These are phyloP conservation scores for Phoma sp. DNA, from an alignment of 2,329 filamentous ascomycete genomes.

Conservation along the genomic window DNA sequence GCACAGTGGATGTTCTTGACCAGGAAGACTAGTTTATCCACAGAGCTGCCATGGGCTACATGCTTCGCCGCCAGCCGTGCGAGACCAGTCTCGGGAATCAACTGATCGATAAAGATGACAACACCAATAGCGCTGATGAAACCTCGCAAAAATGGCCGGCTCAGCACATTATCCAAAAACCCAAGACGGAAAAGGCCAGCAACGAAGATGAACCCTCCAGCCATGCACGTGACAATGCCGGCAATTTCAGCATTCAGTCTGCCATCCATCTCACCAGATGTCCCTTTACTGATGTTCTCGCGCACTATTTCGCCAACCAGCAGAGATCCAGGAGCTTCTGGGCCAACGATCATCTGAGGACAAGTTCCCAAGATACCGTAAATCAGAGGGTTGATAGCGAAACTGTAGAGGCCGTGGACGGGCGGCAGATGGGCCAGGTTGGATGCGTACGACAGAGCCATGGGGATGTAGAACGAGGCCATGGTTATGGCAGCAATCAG, in stretches of 20 bases:
- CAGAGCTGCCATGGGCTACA: slow-evolving; percentile 82
- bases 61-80: slow-evolving; percentile 68
- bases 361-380: slow-evolving; percentile 92
- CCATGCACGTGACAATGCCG: slow-evolving; percentile 85
- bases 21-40: slow-evolving; percentile 85
- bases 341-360: slow-evolving; percentile 91
- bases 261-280: slow-evolving; percentile 69
- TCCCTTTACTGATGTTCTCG: slow-evolving; percentile 72
- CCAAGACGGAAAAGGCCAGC: slow-evolving; percentile 85
- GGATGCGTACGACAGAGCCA: slow-evolving; percentile 90
- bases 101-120: slow-evolving; percentile 93
- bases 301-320: slow-evolving; percentile 87
- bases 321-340: slow-evolving; percentile 90
- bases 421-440: slow-evolving; percentile 93
- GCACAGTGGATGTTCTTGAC: slow-evolving; percentile 67
- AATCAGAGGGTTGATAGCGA: slow-evolving; percentile 88
- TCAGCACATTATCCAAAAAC: slow-evolving; percentile 93
- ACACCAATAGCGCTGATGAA: slow-evolving; percentile 98
- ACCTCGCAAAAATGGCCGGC: slow-evolving; percentile 86
- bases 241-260: slow-evolving; percentile 80
- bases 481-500: slow-evolving; percentile 89
- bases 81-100: slow-evolving; percentile 88
- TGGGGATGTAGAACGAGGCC: slow-evolving; percentile 97
- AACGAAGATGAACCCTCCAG: slow-evolving; percentile 85
- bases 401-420: slow-evolving; percentile 92